A percentile compares a stretch with the other conserved stretches of the same genome.
These are phyloP conservation scores for Macrophomina phaseolina DNA, from an alignment of 2,329 filamentous ascomycete species.

Conservation along the genomic window DNA sequence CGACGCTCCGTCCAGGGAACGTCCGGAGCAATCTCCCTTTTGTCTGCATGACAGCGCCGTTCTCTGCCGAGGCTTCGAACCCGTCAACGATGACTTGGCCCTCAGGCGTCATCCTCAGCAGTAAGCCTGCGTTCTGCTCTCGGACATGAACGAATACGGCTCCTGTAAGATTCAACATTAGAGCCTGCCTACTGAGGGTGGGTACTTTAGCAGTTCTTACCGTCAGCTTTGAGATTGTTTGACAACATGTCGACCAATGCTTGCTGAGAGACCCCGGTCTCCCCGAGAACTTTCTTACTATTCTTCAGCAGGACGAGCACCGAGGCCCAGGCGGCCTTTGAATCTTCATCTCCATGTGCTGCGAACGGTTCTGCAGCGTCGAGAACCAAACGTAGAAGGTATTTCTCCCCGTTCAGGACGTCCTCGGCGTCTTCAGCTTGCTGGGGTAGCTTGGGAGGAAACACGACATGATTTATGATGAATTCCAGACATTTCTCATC, in stretches of 20 bases:
- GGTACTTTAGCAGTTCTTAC: background rate
- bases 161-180: background rate
- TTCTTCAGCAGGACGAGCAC: background rate
- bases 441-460: constrained; percentile 57
- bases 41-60: constrained; percentile 44
- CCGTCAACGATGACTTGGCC: constrained; percentile 45
- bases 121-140: constrained; percentile 55
- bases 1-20: constrained; percentile 53
- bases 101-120: constrained; percentile 42
- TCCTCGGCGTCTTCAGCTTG: constrained; percentile 33
- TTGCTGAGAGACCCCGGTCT: background rate
- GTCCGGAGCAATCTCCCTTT: constrained; percentile 49
- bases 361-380: background rate
- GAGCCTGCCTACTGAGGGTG: background rate
- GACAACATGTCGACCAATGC: background rate
- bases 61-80: constrained; percentile 55
- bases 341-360: background rate
- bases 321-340: background rate
- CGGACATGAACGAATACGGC: constrained; percentile 44
- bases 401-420: background rate
- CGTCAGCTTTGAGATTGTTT: background rate
- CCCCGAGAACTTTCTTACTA: background rate
- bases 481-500: constrained; percentile 33
- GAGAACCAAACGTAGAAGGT: background rate
- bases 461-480: constrained; percentile 55